These are phyloP conservation scores for Trichosporon faecale DNA, from an alignment of 1,284 basidiomycete species.

Conservation along the genomic window DNA sequence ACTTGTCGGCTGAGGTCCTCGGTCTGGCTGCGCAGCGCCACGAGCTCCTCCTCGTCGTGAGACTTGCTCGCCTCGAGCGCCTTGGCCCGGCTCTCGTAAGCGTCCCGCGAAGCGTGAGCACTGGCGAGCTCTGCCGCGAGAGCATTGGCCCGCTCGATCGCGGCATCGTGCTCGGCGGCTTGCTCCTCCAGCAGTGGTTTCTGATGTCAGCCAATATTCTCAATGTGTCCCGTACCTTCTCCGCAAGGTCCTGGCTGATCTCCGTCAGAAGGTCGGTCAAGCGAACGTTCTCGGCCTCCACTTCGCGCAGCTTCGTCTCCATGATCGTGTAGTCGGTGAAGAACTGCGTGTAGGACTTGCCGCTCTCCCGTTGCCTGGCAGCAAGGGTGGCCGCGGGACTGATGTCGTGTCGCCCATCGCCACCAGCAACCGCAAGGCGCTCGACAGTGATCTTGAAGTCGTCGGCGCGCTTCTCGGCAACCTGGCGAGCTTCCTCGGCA, in stretches of 20 bases:
- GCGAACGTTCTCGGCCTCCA: conserved; percentile 73
- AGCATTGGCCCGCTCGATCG: conserved; percentile 70
- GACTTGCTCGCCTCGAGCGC: conserved; percentile 61
- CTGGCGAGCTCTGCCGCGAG: conserved; percentile 71
- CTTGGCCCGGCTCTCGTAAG: conserved; percentile 39
- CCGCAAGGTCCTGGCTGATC: conserved; percentile 68
- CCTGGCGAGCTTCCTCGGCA: conserved; percentile 49
- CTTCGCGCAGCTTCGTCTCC: conserved; percentile 73
- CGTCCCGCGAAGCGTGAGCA: conserved; percentile 65
- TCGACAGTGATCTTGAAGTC: conserved; percentile 52
- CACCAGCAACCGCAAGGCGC: conserved; percentile 39
- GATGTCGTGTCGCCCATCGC: conserved; percentile 46
- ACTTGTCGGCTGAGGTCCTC: conserved; percentile 85
- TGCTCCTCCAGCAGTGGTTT: conserved; percentile 83
- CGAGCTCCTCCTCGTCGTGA: conserved; percentile 66
- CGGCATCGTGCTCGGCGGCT: conserved; percentile 74
- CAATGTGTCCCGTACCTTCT: conserved; percentile 62
- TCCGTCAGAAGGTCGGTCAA: conserved; percentile 65
- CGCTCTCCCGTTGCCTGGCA: conserved; percentile 60
- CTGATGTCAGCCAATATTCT: conserved; percentile 52
- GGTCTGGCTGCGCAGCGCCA: conserved; percentile 70
- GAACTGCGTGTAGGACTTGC: conserved; percentile 63
- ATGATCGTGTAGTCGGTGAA: conserved; percentile 78
- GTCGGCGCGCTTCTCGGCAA: conserved; percentile 51
- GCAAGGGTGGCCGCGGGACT: conserved; percentile 84